Percentiles rank a stretch among this genome's conserved stretches.
phyloP scores from a whole-genome alignment of 306 rosid species.

The Phaseolus lunatus region DNA sequence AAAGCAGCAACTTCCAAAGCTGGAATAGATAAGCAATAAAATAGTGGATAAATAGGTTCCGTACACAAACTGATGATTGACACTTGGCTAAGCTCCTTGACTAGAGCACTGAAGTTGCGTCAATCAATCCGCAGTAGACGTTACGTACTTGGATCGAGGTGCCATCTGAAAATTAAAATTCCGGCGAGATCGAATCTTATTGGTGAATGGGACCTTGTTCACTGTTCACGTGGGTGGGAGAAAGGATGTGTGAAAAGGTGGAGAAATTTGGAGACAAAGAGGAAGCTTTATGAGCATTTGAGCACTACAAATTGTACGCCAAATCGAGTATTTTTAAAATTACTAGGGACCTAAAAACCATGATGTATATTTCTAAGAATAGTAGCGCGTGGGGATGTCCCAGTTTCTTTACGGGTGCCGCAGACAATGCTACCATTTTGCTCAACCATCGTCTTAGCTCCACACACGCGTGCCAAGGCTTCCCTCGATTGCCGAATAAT shows the following conservation, averaged over 20 bases:
- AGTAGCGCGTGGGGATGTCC: constrained; percentile 47
- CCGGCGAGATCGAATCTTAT: constrained; percentile 63
- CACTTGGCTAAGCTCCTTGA: constrained; percentile 59
- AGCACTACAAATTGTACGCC: constrained; percentile 1
- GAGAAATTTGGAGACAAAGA: constrained; percentile 49
- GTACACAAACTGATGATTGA: constrained; percentile 68
- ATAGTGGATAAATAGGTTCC: constrained; percentile 33
- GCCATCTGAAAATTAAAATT: constrained; percentile 30
- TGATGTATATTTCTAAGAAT: constrained; percentile 36
- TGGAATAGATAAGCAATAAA: constrained; percentile 36
- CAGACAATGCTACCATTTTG: constrained; percentile 40
- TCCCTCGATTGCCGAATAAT: constrained; percentile 49
- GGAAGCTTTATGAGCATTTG: constrained; percentile 50
- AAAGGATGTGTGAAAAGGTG: constrained; percentile 38
- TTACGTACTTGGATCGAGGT: constrained; percentile 41
- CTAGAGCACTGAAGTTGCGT: constrained; percentile 18
- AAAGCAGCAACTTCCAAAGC: constrained; percentile 51
- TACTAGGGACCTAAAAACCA: not conserved
- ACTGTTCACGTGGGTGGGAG: constrained; percentile 63
- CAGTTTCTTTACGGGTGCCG: constrained; percentile 34
- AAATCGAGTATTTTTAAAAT: constrained; percentile 41
- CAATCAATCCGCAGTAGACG: constrained; percentile 27
- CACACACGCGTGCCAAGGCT: constrained; percentile 48
- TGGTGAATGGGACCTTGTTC: constrained; percentile 57
- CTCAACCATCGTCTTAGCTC: constrained; percentile 34